Evolutionary conservation across 257 asterid genomes (phyloP), one percentile per base, ranked within the genome.

Genomic region (Plantago major): DNA sequence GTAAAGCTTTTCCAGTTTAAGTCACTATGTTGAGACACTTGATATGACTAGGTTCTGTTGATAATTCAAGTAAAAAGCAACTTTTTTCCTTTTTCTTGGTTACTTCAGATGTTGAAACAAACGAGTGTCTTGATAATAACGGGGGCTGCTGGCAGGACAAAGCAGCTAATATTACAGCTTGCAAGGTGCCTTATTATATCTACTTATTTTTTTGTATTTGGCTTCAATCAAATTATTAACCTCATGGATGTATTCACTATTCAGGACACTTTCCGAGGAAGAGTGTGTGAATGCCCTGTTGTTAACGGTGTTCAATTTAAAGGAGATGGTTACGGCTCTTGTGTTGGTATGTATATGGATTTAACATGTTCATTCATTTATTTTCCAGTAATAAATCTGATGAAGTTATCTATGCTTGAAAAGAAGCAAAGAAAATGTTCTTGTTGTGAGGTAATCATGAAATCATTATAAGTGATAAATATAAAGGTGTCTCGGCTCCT

Each of bases 71-170:
- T 66, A 38, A 64, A 42, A 60, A 44, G 19, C 63, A 71, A 66
- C 71, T 58, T 26, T 38, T 58, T 59, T 59, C 11, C 10, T 52
- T 70, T 53, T 18, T 43, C 64, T 18, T 52, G 10, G 11, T 7
- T 1, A 47, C 50, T 71, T 48, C 81, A 89, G 96, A 78, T 69
- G 74, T 89, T 8, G 87, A 89, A 73, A 86, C 97, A 8, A 86
- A 89, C 10, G 89, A 89, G 63, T 89, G 97, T 66, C 77, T 86
- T 74, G 81, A 84, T 46, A 80, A 74, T 37, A 86, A 84, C n/a
- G 97, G 94, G 55, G 97, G 95, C 56, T 89, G 97, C 69, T 86
- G 97, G 97, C 65, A 62, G 14, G 91, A 89, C 74, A 66, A 74
- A 15, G 65, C 72, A 30, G 66, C 87, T 55, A 89, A 89, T 55